These are phyloP conservation scores for Mycogone perniciosa DNA, from an alignment of 2,329 filamentous ascomycete genomes.

Conservation along the genomic window DNA sequence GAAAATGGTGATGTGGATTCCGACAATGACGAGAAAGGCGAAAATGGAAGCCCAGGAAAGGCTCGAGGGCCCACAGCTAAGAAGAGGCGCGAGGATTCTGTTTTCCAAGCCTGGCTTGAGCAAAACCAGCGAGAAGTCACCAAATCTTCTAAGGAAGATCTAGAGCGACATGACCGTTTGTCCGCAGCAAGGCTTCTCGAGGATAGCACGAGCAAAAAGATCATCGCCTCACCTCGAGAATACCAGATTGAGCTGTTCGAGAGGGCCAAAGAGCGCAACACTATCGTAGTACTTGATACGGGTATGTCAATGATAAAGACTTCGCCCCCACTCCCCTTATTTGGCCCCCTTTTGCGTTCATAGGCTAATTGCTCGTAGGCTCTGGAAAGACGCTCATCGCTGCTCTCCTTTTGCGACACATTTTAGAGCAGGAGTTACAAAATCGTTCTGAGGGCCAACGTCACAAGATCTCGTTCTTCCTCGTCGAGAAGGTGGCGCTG, in stretches of 20 bases:
- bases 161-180: slow-evolving; percentile 21
- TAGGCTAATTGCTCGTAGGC: slow-evolving; percentile 40
- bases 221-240: slow-evolving; percentile 74
- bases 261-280: slow-evolving; percentile 74
- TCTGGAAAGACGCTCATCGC: slow-evolving; percentile 97
- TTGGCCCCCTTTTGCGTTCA: too few species aligned
- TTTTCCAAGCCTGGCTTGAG: slow-evolving; percentile 40
- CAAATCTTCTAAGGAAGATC: slow-evolving; percentile 17
- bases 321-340: not conserved
- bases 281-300: slow-evolving; percentile 91
- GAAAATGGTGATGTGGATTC: not conserved
- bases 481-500: slow-evolving; percentile 84
- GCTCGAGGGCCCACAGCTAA: slow-evolving; percentile 37
- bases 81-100: slow-evolving; percentile 43
- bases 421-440: slow-evolving; percentile 71
- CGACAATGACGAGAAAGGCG: slow-evolving; percentile 1
- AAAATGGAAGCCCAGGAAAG: slow-evolving; percentile 20
- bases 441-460: slow-evolving; percentile 53
- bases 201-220: slow-evolving; percentile 38
- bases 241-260: slow-evolving; percentile 93
- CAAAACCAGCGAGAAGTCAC: slow-evolving; percentile 33
- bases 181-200: slow-evolving; percentile 28
- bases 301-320: slow-evolving; percentile 36
- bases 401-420: slow-evolving; percentile 71
- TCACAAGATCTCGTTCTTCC: slow-evolving; percentile 71